phyloP scores from a whole-genome alignment of 768 basidiomycete genomes.

The Gymnopilus junonius region DNA sequence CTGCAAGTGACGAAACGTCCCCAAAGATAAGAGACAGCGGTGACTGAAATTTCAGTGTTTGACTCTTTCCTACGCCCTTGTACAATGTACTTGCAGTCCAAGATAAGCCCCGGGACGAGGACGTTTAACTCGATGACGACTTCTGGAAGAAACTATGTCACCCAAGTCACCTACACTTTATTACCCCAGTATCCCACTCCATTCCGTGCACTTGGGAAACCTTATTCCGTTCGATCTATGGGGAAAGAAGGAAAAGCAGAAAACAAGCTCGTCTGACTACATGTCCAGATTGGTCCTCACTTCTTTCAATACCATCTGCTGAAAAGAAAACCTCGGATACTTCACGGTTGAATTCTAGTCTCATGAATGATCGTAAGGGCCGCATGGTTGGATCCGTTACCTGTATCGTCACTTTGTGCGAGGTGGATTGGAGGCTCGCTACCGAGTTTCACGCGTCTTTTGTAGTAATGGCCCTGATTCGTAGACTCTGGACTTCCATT shows the following conservation, averaged over 20 bases:
- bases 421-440: background rate
- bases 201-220: background rate
- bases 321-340: conserved; percentile 13
- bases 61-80: background rate
- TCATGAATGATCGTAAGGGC: background rate
- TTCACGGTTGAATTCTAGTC: conserved; percentile 2
- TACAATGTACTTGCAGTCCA: background rate
- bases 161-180: background rate
- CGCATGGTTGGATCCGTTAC: background rate
- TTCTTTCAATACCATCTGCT: background rate
- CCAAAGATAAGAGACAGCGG: background rate
- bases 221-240: background rate
- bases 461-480: background rate
- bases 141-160: background rate
- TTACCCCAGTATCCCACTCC: background rate
- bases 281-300: background rate
- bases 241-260: background rate
- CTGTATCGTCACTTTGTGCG: background rate
- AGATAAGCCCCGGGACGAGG: background rate
- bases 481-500: background rate
- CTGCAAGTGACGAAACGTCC: background rate
- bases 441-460: conserved; percentile 14
- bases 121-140: background rate
- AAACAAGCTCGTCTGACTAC: background rate
- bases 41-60: background rate